phyloP scores from a whole-genome alignment of 2,329 filamentous ascomycete genomes.

The Arthrinium phaeospermum region DNA sequence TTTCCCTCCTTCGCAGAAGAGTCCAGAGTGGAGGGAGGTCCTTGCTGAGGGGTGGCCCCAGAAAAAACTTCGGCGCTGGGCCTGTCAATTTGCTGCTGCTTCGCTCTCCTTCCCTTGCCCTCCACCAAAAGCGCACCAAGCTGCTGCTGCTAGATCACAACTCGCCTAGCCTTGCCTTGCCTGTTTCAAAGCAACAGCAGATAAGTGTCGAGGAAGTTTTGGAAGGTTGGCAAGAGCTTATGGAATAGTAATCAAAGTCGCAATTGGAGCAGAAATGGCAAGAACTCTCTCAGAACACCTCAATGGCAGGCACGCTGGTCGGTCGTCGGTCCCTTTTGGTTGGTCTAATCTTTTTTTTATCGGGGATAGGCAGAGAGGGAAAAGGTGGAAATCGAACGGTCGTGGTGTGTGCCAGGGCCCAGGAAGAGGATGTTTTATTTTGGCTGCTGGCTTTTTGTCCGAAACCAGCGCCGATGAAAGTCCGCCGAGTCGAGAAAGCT shows the following conservation, averaged over 20 bases:
- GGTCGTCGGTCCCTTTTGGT: not conserved
- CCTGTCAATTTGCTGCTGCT: not conserved
- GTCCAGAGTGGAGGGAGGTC: not conserved
- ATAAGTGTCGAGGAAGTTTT: not conserved
- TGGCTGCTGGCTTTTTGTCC: conserved; percentile 5
- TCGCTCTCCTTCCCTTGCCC: not conserved
- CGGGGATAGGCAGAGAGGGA: not conserved
- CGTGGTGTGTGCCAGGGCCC: not conserved
- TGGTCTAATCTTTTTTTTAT: not conserved
- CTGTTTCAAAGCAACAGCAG: not conserved
- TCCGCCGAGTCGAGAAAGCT: not conserved
- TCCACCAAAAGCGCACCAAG: not conserved
- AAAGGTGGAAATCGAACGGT: conserved; percentile 17
- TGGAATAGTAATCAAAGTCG: not conserved
- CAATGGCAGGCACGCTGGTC: not conserved
- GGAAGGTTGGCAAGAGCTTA: not conserved
- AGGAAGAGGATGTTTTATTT: conserved; percentile 1
- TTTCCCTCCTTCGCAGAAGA: not conserved
- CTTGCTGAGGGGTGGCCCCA: conserved; percentile 13
- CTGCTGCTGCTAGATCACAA: not conserved
- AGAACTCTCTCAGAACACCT: not conserved
- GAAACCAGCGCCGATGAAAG: conserved; percentile 5
- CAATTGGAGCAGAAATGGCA: not conserved
- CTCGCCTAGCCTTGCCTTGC: not conserved
- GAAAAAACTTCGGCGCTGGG: not conserved